Evolutionary conservation across 805 yeast genomes (phyloP).

Genomic region (Candida quercuum): DNA sequence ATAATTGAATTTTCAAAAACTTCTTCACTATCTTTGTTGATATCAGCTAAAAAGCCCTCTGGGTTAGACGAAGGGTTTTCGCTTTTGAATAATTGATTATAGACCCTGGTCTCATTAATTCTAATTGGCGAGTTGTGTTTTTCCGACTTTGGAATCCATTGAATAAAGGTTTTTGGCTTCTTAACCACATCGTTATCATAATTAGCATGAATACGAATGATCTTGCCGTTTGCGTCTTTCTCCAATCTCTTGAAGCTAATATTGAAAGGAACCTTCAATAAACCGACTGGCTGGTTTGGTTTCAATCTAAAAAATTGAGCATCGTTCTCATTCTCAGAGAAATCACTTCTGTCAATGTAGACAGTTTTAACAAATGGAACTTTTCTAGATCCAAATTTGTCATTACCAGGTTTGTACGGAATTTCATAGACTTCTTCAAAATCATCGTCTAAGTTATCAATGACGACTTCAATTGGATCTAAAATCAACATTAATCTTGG

Average conservation of each 20-base stretch:
- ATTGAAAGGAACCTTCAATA: slow-evolving; percentile 84
- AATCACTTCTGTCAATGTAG: slow-evolving; percentile 87
- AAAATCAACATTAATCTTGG: slow-evolving; percentile 93
- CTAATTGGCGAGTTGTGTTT: slow-evolving; percentile 57
- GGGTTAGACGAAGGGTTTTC: slow-evolving; percentile 90
- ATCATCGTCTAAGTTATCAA: slow-evolving; percentile 78
- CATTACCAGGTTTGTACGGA: slow-evolving; percentile 87
- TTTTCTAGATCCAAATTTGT: slow-evolving; percentile 67
- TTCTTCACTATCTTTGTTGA: slow-evolving; percentile 75
- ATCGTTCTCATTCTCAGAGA: slow-evolving; percentile 52
- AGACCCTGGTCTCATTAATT: slow-evolving; percentile 75
- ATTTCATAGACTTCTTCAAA: slow-evolving; percentile 64
- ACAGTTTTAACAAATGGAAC: slow-evolving; percentile 73
- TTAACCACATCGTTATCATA: slow-evolving; percentile 61
- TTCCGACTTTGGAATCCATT: slow-evolving; percentile 83
- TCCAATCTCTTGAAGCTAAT: slow-evolving; percentile 67
- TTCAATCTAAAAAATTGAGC: slow-evolving; percentile 88
- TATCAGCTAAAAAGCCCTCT: slow-evolving; percentile 81
- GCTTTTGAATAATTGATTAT: slow-evolving; percentile 80
- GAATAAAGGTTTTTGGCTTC: slow-evolving; percentile 89
- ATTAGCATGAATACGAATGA: slow-evolving; percentile 67
- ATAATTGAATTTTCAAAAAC: slow-evolving; percentile 60
- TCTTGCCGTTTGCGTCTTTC: slow-evolving; percentile 54
- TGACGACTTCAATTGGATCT: slow-evolving; percentile 77
- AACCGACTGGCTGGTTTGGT: slow-evolving; percentile 91